These are phyloP conservation scores for Globisporangium sylvaticum DNA, from an alignment of 352 stramenopile species.

Conservation along the genomic window DNA sequence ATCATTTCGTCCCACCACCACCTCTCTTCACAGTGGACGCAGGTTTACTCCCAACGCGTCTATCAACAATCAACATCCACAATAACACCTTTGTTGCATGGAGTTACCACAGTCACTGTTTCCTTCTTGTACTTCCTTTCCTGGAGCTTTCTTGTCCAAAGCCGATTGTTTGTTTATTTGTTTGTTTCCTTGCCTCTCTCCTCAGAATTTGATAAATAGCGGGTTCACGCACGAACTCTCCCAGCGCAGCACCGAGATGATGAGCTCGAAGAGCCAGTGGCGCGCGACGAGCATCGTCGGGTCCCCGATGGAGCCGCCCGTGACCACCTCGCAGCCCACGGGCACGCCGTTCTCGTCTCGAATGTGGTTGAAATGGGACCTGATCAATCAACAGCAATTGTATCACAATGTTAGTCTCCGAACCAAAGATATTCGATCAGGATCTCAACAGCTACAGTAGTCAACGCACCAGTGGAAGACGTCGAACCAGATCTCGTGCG, in stretches of 20 bases:
- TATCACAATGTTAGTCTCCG: neutral
- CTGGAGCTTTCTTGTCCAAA: too few species aligned
- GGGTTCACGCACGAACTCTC: constrained; percentile 44
- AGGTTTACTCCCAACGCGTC: neutral
- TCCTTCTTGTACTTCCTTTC: too few species aligned
- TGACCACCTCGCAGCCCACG: constrained; percentile 47
- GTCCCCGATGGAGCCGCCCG: constrained; percentile 48
- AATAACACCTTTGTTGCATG: neutral
- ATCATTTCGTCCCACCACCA: neutral
- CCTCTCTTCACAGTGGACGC: too few species aligned
- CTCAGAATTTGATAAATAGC: constrained; percentile 35
- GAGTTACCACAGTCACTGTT: too few species aligned
- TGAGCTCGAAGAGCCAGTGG: constrained; percentile 68
- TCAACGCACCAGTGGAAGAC: constrained; percentile 50
- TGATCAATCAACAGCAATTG: constrained; percentile 13
- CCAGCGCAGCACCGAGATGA: constrained; percentile 58
- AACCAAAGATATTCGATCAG: too few species aligned
- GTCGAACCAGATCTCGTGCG: constrained; percentile 59
- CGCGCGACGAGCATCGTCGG: constrained; percentile 44
- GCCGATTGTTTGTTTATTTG: neutral
- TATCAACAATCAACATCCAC: neutral
- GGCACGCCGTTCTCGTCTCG: constrained; percentile 31
- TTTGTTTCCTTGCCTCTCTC: neutral
- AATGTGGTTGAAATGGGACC: constrained; percentile 53
- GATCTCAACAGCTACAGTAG: neutral